phyloP scores from a whole-genome alignment of 768 basidiomycete species.

The Xerocomellus intermedius region DNA sequence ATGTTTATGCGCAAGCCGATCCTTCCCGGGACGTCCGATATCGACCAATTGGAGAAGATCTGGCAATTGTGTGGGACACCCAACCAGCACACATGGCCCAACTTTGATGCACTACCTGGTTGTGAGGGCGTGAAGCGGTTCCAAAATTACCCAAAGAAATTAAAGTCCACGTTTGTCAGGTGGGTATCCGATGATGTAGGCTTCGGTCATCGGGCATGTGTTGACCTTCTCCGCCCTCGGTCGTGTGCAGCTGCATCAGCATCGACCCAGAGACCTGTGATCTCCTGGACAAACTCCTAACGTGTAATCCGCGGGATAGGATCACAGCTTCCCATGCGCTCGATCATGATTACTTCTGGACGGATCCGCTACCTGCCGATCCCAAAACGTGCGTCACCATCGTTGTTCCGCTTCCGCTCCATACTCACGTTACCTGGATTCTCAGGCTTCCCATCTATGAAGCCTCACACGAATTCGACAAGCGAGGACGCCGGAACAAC shows the following conservation, averaged over 20 bases:
- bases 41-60: slow-evolving; percentile 91
- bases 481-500: slow-evolving; percentile 58
- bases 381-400: slow-evolving; percentile 61
- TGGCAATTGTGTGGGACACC: slow-evolving; percentile 89
- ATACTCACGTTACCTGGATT: neutral
- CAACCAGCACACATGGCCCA: slow-evolving; percentile 78
- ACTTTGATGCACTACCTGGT: slow-evolving; percentile 70
- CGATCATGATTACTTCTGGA: slow-evolving; percentile 95
- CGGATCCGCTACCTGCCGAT: slow-evolving; percentile 82
- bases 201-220: neutral
- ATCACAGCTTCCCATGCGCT: slow-evolving; percentile 85
- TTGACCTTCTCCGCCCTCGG: slow-evolving; percentile 3
- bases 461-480: slow-evolving; percentile 81
- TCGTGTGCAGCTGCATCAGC: slow-evolving; percentile 36
- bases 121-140: slow-evolving; percentile 78
- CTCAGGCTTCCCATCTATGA: slow-evolving; percentile 72
- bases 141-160: slow-evolving; percentile 47
- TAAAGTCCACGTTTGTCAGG: slow-evolving; percentile 61
- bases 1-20: slow-evolving; percentile 91
- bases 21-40: slow-evolving; percentile 80
- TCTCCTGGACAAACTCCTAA: slow-evolving; percentile 77
- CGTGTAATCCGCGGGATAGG: slow-evolving; percentile 79
- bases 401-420: neutral
- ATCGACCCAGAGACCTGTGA: slow-evolving; percentile 75
- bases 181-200: slow-evolving; percentile 33